These are phyloP conservation scores for Lentinula guzmanii DNA, from an alignment of 768 basidiomycete species.

Conservation along the genomic window DNA sequence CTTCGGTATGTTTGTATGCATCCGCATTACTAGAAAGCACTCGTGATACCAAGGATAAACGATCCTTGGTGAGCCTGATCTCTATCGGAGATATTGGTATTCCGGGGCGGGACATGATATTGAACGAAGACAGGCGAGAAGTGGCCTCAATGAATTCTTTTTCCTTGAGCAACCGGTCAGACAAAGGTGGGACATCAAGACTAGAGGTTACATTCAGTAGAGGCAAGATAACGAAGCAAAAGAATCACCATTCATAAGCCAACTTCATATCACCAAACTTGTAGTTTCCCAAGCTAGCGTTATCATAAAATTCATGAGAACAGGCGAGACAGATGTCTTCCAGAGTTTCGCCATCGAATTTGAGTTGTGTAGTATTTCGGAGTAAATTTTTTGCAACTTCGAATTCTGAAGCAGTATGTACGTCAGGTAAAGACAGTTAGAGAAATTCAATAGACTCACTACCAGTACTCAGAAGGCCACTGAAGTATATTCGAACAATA, in stretches of 20 bases:
- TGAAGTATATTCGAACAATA: conserved; percentile 76
- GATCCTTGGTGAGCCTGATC: conserved; percentile 87
- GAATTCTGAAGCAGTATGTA: conserved; percentile 41
- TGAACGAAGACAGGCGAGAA: conserved; percentile 90
- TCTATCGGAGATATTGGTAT: conserved; percentile 85
- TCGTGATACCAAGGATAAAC: conserved; percentile 78
- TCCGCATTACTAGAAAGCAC: conserved; percentile 81
- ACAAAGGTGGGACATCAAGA: conserved; percentile 64
- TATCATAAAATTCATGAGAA: conserved; percentile 92
- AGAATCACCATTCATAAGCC: conserved; percentile 85
- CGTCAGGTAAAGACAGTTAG: conserved; percentile 1
- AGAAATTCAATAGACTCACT: conserved; percentile 51
- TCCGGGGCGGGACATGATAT: conserved; percentile 68
- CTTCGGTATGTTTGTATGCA: conserved; percentile 87
- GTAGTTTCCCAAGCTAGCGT: conserved; percentile 87
- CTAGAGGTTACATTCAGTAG: conserved; percentile 31
- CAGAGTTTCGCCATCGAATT: conserved; percentile 38
- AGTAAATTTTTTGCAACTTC: conserved; percentile 62
- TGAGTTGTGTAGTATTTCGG: conserved; percentile 34
- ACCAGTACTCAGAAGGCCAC: conserved; percentile 79
- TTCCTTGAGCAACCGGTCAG: conserved; percentile 59
- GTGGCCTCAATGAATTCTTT: conserved; percentile 97
- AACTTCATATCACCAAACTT: conserved; percentile 94
- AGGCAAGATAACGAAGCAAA: conserved; percentile 1
- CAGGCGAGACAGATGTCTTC: conserved; percentile 79